Base-by-base conservation (phyloP, 163 green algal species). In the Botryococcus braunii region DNA sequence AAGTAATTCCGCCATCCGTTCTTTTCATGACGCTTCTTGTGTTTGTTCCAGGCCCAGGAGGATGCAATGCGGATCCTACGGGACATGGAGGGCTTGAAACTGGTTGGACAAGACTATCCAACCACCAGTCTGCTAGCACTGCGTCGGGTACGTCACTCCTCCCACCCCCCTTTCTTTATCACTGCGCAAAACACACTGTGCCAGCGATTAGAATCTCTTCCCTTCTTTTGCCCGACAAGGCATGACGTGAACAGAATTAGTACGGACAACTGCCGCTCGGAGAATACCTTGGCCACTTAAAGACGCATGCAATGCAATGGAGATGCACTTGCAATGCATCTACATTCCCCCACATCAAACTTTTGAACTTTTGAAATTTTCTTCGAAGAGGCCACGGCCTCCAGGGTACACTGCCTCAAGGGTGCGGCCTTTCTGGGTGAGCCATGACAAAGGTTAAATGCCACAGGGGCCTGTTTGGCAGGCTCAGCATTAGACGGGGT, bases 51-150 rank as follows among this genome's bases (percentile, higher is more conserved):
- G 57, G 66, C 65, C 38, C 49, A 36, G 46, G 65, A 55, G 17
- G 37, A 77, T 37, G 74, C 70, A 29, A 74, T 49, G 50, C 25
- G 11, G 2, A 66, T 80, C 27, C 52, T 85, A 57, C 40, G 43
- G 27, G 61, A 79, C 35, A 40, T 85, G 65, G 69, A 87, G 55
- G 73, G 82, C 36, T 56, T 35, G 17, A 84, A 85, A 65, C 66
- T 85, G 58, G 46, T 46, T 21, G 78, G 78, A 32, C 46, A 62
- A 31, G 81, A 87, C 60, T 85, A 85, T 56, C 47, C 73, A 1
- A 34, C 78, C 6, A 67, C 55, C 35, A 46, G 38, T 0, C 66
- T 87, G 40, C 69, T 82, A 2, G 55, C 29, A 5, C 68, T 87
- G 56, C 69, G 73, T 34, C 65, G 57, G 62, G 62, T 68, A 27